These are phyloP conservation scores for Ceratocystis lukuohia DNA, from an alignment of 2,329 filamentous ascomycete genomes.

Conservation along the genomic window DNA sequence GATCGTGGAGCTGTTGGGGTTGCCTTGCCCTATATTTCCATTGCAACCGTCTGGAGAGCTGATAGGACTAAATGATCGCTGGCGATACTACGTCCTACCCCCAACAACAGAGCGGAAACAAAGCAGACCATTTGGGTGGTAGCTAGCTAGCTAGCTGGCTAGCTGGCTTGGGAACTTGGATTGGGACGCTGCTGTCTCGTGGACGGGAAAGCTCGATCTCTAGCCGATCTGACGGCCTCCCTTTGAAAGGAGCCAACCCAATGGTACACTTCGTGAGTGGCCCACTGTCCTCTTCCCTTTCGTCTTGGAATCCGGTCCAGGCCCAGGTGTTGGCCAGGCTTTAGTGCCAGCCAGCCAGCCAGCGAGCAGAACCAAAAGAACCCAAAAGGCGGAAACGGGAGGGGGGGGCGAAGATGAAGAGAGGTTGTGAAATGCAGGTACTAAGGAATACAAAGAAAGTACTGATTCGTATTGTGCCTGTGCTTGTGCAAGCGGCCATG, in stretches of 20 bases:
- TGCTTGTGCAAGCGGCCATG: too few relatives aligned
- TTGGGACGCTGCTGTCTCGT: too few relatives aligned
- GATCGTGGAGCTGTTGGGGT: neutral
- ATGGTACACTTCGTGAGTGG: neutral
- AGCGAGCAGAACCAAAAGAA: neutral
- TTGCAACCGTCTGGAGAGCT: too few relatives aligned
- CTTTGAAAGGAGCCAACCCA: constrained; percentile 4
- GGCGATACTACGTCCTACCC: neutral
- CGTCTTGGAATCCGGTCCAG: too few relatives aligned
- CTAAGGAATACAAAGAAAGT: too few relatives aligned
- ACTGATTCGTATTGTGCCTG: too few relatives aligned
- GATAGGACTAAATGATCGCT: neutral
- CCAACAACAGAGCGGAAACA: neutral
- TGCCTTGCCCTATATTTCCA: too few relatives aligned
- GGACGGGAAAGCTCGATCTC: neutral
- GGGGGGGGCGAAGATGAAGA: too few relatives aligned
- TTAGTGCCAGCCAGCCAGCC: too few relatives aligned
- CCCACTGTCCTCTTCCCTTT: neutral
- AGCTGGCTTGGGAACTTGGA: neutral
- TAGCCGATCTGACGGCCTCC: neutral
- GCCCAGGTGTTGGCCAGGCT: too few relatives aligned
- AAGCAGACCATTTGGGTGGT: neutral
- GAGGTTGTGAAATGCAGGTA: too few relatives aligned
- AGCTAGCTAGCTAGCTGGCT: neutral
- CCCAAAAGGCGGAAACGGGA: neutral